Base-by-base conservation (phyloP, 352 stramenopile genomes). In the Phytophthora cryptogea region DNA sequence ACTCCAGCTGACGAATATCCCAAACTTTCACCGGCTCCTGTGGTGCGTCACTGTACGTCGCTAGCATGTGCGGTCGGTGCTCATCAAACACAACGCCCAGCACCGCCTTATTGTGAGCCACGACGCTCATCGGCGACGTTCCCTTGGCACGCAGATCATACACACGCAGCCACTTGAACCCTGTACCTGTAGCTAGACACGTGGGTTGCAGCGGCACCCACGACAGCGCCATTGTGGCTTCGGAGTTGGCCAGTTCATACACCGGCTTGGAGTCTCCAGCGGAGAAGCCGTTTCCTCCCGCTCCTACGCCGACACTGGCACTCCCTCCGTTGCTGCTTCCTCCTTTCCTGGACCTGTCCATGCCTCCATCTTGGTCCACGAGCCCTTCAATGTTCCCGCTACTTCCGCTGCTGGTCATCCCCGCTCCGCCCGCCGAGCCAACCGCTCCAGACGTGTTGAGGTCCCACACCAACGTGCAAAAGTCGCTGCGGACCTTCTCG, bases 111-210 rank as follows among this genome's bases (percentile, higher is more conserved):
- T 90, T 90, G 56, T 95, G 86, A 3, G 86, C 86, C 0, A 92
- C 83, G 10, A 95, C 82, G 47, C 81, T 92, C 63, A 95, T 75
- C 1, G 84, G 83, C n/a, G 79, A 71, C 32, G 74, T 68, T 4
- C 57, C 65, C 20, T 89, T 85, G 0, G 73, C 64, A 16, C 86
- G 70, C 16, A 95, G 43, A 62, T 95, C 86, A 53, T 95, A 94
- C 44, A 95, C 83, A 26, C 86, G 77, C 10, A 95, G 63, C 86
- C 86, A 95, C 74, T 94, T 94, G 68, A 95, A 95, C 2, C 86
- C 86, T 14, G 86, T 95, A 14, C 86, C 86, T 5, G 82, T 90
- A 0, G 85, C 85, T 32, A 95, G 59, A 42, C 83, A 94, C 40
- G 81, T 88, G 2, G 86, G 84, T 52, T 95, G 83, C 23, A 80